Conservation (phyloP, 225 moss, liverwort and hornwort genomes). For the Polytrichum formosum region DNA sequence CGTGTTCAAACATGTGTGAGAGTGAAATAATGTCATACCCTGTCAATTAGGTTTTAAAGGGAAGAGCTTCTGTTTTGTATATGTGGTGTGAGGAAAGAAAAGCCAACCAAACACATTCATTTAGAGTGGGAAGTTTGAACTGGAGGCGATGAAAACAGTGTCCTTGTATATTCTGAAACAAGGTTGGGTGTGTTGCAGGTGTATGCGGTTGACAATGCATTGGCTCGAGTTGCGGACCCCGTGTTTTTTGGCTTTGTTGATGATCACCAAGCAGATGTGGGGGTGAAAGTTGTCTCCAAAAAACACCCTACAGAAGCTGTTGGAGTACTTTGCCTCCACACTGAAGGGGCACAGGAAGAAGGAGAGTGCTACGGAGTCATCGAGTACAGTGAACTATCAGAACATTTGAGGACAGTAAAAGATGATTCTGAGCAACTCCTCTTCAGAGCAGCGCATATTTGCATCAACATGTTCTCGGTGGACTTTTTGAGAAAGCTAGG, state of each 20-base stretch:
- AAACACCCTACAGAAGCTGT: conserved; percentile 69
- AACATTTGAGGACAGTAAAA: conserved; percentile 42
- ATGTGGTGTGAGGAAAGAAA: neutral
- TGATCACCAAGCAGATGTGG: conserved; percentile 66
- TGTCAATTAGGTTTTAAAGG: neutral
- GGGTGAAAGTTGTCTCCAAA: conserved; percentile 88
- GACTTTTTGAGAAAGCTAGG: conserved; percentile 53
- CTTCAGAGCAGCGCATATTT: conserved; percentile 84
- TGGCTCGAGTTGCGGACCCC: conserved; percentile 90
- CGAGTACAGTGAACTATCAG: conserved; percentile 86
- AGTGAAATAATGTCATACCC: neutral
- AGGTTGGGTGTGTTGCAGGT: conserved; percentile 41
- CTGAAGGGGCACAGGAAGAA: conserved; percentile 12
- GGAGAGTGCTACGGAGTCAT: conserved; percentile 51
- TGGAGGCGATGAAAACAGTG: neutral
- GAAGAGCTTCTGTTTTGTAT: neutral
- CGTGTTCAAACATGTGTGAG: neutral
- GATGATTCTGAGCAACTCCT: conserved; percentile 49
- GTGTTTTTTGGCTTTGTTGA: conserved; percentile 84
- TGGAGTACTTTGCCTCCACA: conserved; percentile 75
- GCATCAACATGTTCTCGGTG: conserved; percentile 88
- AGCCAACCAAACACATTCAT: too few relatives aligned
- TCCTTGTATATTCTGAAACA: neutral
- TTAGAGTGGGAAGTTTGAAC: neutral
- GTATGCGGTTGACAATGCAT: conserved; percentile 90